Evolutionary conservation across 768 basidiomycete genomes (phyloP), one percentile per base, ranked within the genome.

Genomic region (Mycena belliarum): DNA sequence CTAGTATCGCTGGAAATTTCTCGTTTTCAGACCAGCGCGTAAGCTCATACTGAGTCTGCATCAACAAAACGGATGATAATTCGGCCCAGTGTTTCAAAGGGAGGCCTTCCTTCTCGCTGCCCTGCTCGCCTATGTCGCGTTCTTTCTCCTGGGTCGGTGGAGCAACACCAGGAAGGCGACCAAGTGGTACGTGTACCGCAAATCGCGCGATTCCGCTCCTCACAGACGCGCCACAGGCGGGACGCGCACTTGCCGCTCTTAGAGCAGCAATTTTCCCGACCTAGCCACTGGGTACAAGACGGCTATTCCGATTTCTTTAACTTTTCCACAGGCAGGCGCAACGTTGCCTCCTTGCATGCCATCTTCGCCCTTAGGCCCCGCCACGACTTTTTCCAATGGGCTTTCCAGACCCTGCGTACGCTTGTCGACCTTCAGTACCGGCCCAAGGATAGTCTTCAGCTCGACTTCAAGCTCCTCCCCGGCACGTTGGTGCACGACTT

Each of bases 321-420:
- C 68, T 97, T 90, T 74, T 92, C 92, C 40, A 94, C 93, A 3
- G 95, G 95, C 52, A 78, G 95, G 58, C 88, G 89, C 57, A 85
- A 84, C 63, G 69, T 94, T 53, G 75, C 82, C 25, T 89, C 88
- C 28, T 78, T 95, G 51, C 94, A 96, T 77, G 86, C 89, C 48
- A 79, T 89, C 65, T 81, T 95, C 70, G 77, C 84, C 43, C 80
- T 95, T 60, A 76, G 83, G 43, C 93, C 95, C 58, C 86, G 89
- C 69, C 95, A 97, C 72, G 94, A 96, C 73, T 70, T 91, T 33
- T 70, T 89, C 59, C 88, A 91, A 64, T 72, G 79, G 60, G 54
- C 83, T 29, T 86, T 82, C 73, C 86, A 93, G 65, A 70, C 79
- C 52, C 77, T 70, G 11, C 80, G 84, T 72, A 79, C 83, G 12